phyloP scores from a whole-genome alignment of 1,284 basidiomycete species.

The Pseudozyma tsukubaensis region DNA sequence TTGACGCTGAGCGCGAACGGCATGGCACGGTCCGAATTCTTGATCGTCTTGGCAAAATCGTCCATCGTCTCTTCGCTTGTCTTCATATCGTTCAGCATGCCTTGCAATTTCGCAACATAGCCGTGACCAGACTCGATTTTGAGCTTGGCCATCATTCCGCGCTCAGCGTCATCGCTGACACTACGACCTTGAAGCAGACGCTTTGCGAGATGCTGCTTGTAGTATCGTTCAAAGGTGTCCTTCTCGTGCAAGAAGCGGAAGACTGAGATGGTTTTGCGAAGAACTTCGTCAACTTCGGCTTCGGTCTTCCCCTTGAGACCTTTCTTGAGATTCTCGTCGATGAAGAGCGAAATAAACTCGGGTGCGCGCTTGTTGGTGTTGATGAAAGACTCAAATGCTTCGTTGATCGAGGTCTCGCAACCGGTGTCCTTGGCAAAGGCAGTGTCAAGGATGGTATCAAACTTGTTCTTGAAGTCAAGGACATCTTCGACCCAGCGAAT shows the following conservation, averaged over 20 bases:
- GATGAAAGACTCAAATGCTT: constrained; percentile 94
- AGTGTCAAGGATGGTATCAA: constrained; percentile 80
- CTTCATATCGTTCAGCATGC: constrained; percentile 99
- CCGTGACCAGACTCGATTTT: constrained; percentile 96
- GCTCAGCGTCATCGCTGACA: constrained; percentile 95
- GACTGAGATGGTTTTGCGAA: constrained; percentile 94
- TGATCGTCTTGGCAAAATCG: constrained; percentile 77
- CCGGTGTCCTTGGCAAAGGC: constrained; percentile 83
- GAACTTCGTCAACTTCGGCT: constrained; percentile 84
- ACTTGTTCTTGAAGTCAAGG: constrained; percentile 88
- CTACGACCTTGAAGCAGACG: constrained; percentile 87
- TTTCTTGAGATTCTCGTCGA: constrained; percentile 95
- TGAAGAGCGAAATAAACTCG: constrained; percentile 95
- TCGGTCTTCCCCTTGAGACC: constrained; percentile 97
- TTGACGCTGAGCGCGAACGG: constrained; percentile 78
- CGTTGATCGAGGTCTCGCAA: constrained; percentile 82
- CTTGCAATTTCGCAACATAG: constrained; percentile 97
- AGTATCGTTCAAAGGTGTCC: constrained; percentile 97
- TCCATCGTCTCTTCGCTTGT: constrained; percentile 85
- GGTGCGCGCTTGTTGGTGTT: constrained; percentile 88
- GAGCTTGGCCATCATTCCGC: constrained; percentile 96
- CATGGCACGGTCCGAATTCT: constrained; percentile 74
- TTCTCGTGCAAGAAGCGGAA: constrained; percentile 96
- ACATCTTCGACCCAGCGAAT: constrained; percentile 95
- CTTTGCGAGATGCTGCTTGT: constrained; percentile 94